Base-by-base conservation (phyloP, 2,329 filamentous ascomycete species). In the Teratosphaeriaceae sp. region DNA sequence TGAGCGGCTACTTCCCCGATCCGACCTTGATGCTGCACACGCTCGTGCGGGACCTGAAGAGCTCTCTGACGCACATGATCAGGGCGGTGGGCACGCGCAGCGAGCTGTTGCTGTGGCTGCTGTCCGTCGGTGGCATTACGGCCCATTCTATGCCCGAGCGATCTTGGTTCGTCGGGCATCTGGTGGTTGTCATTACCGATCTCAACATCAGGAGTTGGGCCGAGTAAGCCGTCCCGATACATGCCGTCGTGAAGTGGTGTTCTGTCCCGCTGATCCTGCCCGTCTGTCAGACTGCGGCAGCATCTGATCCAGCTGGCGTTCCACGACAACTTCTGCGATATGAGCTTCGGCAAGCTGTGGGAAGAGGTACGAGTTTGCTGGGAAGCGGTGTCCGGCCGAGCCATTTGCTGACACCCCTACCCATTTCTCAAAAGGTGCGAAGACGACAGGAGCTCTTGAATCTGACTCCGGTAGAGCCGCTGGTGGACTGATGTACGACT, bases 251-350 rank as follows among this genome's bases (percentile, higher is more conserved):
- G n/a, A n/a, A n/a, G n/a, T n/a, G n/a, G n/a, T n/a, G n/a, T n/a
- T n/a, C n/a, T n/a, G n/a, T n/a, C n/a, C n/a, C n/a, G n/a, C n/a
- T n/a, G n/a, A n/a, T n/a, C n/a, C n/a, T n/a, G n/a, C n/a, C n/a
- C n/a, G n/a, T n/a, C n/a, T n/a, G n/a, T n/a, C n/a, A n/a, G n/a
- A n/a, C 37, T 48, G 43, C 40, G 46, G 15, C 34, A 36, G 40
- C 23, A 46, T 23, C 40, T 46, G 3, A 35, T 46, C 4, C n/a
- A 29, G 23, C 30, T 46, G 6, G 44, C 44, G 2, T 43, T 46
- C 21, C 44, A 46, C 27, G 44, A 46, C 38, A 46, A 46, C 24
- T 46, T 46, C 40, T 48, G 46, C 46, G 46, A 48, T 23, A 23
- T 23, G 9, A 43, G 29, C 24, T 48, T 46, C 29, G 11, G 21